Conservation (phyloP, 345 rosid species). For the Combretum micranthum region DNA sequence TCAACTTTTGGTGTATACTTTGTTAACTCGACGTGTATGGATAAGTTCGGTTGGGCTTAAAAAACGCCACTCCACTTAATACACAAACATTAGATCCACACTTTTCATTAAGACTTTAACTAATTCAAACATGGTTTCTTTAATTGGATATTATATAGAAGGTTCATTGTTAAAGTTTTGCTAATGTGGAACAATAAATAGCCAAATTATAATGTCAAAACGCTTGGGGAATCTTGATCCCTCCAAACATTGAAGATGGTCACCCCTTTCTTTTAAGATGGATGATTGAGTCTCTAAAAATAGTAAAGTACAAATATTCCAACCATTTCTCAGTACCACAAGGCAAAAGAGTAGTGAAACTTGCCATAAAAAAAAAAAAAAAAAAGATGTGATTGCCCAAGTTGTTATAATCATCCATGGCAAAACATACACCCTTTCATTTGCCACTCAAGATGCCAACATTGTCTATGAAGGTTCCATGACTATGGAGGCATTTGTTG, state of each 20-base stretch:
- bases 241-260: constrained; percentile 46
- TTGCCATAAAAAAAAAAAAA: constrained; percentile 45
- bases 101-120: no score
- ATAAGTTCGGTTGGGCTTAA: no score
- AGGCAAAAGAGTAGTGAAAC: constrained; percentile 37
- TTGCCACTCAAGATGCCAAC: constrained; percentile 32
- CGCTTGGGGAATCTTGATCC: constrained; percentile 46
- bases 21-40: no score
- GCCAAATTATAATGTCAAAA: no score
- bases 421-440: constrained; percentile 29
- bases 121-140: no score
- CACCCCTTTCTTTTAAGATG: constrained; percentile 48
- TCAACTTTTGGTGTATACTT: no score
- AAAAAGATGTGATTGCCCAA: constrained; percentile 42
- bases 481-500: constrained; percentile 34
- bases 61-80: no score
- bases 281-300: constrained; percentile 50
- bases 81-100: no score
- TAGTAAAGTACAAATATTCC: constrained; percentile 38
- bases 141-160: no score
- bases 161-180: no score
- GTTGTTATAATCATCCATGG: constrained; percentile 22
- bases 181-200: no score
- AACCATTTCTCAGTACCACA: constrained; percentile 31
- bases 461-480: constrained; percentile 31